Conservation (phyloP, 495 filamentous ascomycete species). For the Podospora appendiculata region DNA sequence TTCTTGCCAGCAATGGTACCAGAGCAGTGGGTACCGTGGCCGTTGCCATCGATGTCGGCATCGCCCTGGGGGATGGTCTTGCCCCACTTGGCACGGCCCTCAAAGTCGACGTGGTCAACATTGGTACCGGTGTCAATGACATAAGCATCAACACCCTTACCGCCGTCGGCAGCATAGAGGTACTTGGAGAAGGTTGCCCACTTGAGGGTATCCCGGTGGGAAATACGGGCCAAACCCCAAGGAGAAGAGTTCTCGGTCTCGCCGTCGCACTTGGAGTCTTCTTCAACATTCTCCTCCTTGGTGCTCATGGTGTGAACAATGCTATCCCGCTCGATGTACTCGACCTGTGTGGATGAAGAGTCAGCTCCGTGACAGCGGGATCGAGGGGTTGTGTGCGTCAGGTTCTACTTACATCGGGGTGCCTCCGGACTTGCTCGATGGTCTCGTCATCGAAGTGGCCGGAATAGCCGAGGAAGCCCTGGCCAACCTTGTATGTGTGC, state of each 20-base stretch:
- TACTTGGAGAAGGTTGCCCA: constrained; percentile 98
- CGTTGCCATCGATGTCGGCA: constrained; percentile 88
- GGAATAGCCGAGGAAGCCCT: constrained; percentile 78
- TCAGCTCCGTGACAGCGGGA: constrained; percentile 8
- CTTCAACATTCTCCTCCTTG: constrained; percentile 11
- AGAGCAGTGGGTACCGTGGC: constrained; percentile 98
- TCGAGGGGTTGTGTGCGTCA: not conserved
- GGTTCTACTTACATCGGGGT: constrained; percentile 81
- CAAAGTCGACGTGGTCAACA: constrained; percentile 89
- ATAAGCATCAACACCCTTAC: constrained; percentile 98
- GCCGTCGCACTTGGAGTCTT: constrained; percentile 22
- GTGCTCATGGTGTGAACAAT: constrained; percentile 68
- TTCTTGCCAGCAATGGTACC: constrained; percentile 97
- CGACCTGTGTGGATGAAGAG: constrained; percentile 55
- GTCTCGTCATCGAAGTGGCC: constrained; percentile 91
- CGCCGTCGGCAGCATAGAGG: constrained; percentile 80
- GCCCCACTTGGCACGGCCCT: constrained; percentile 91
- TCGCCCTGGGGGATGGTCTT: constrained; percentile 87
- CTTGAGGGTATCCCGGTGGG: constrained; percentile 76
- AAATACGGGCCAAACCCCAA: constrained; percentile 97
- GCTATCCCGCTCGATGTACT: constrained; percentile 92
- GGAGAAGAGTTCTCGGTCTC: constrained; percentile 83
- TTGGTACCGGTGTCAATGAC: constrained; percentile 98
- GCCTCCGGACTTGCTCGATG: constrained; percentile 88
- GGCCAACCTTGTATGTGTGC: constrained; percentile 90